Percentiles rank a stretch among this genome's conserved stretches.
These are phyloP conservation scores for Hymenoscyphus linearis DNA, from an alignment of 2,329 filamentous ascomycete genomes.

Conservation along the genomic window DNA sequence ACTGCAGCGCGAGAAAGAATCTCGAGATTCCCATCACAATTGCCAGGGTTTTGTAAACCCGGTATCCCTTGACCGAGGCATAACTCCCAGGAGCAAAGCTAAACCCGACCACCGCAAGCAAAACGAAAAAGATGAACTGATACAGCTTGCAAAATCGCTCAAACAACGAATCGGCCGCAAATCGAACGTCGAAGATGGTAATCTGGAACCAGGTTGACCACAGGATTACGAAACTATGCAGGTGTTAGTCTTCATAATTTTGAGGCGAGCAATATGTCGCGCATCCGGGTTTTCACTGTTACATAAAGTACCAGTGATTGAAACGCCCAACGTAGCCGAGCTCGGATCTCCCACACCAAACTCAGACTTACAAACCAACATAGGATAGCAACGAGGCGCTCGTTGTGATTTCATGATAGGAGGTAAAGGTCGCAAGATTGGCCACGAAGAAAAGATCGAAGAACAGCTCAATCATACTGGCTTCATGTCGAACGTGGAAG, in stretches of 20 bases:
- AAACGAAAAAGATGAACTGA: conserved; percentile 49
- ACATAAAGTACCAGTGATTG: background rate
- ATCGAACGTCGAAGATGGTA: conserved; percentile 52
- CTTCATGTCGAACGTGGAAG: conserved; percentile 33
- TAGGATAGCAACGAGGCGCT: conserved; percentile 37
- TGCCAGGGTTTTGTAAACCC: conserved; percentile 25
- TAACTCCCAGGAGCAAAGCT: conserved; percentile 10
- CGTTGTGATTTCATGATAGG: conserved; percentile 48
- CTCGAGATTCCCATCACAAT: conserved; percentile 34
- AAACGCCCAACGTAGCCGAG: background rate
- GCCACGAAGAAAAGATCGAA: conserved; percentile 55
- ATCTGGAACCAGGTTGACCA: conserved; percentile 57
- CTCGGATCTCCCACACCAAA: background rate
- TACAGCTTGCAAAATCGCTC: conserved; percentile 47
- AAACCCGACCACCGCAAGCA: conserved; percentile 40
- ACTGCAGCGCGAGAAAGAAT: conserved; percentile 34
- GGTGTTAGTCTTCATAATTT: background rate
- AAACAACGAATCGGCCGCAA: conserved; percentile 48
- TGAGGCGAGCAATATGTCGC: background rate
- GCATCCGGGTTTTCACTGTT: background rate
- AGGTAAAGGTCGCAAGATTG: conserved; percentile 51
- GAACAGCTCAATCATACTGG: conserved; percentile 51
- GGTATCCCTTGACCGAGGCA: conserved; percentile 6
- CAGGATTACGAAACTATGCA: conserved; percentile 41
- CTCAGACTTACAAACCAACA: conserved; percentile 39